These are phyloP conservation scores for Pseudopithomyces maydicus DNA, from an alignment of 2,329 filamentous ascomycete species.

Conservation along the genomic window DNA sequence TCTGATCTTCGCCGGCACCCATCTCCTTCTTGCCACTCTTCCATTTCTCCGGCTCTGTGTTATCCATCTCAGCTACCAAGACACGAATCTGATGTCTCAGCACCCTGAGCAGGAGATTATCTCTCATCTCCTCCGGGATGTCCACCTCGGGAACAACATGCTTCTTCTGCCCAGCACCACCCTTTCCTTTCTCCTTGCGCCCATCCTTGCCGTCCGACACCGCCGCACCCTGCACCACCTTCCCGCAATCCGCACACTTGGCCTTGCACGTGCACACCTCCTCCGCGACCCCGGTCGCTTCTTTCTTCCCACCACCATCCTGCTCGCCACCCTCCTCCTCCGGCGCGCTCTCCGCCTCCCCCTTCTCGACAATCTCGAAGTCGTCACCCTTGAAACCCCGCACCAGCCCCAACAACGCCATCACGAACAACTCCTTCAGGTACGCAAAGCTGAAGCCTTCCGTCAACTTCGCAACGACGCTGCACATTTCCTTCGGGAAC, in stretches of 20 bases:
- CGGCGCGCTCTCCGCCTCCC: constrained; percentile 27
- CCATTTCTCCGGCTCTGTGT: constrained; percentile 26
- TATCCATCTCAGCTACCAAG: constrained; percentile 44
- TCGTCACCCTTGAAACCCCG: constrained; percentile 31
- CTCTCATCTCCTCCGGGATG: constrained; percentile 25
- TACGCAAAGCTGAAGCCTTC: constrained; percentile 51
- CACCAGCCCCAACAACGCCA: constrained; percentile 42
- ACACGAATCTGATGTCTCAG: constrained; percentile 44
- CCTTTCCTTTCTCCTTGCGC: neutral
- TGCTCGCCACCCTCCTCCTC: constrained; percentile 2
- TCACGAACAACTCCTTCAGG: constrained; percentile 49
- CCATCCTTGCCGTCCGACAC: neutral
- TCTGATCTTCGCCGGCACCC: constrained; percentile 1
- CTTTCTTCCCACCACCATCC: neutral
- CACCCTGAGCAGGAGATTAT: constrained; percentile 35
- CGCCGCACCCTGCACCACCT: constrained; percentile 10
- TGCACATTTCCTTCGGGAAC: constrained; percentile 44
- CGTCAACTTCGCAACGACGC: constrained; percentile 40
- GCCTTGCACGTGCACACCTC: constrained; percentile 23
- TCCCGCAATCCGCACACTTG: constrained; percentile 26
- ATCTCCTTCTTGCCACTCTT: constrained; percentile 18
- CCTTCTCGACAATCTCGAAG: constrained; percentile 28
- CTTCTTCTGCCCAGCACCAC: constrained; percentile 16
- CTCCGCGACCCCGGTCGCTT: neutral
- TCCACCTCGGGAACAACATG: constrained; percentile 27